Evolutionary conservation across 2,329 filamentous ascomycete species (phyloP).

Genomic region (Aureobasidium pullulans): DNA sequence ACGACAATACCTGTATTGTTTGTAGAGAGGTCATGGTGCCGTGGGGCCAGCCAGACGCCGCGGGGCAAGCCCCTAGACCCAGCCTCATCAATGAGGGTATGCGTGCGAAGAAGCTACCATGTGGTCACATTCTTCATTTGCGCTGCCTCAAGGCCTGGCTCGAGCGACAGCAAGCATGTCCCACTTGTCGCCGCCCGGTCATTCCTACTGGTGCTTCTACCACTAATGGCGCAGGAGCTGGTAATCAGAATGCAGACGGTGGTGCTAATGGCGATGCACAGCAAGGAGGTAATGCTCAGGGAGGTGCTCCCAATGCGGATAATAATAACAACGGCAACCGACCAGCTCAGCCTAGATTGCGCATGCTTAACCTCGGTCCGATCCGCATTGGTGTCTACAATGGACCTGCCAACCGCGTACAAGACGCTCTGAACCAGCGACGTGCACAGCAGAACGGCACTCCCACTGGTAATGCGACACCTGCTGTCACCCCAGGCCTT

Average conservation of each 20-base stretch:
- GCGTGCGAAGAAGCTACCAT: conserved; percentile 91
- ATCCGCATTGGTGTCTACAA: conserved; percentile 63
- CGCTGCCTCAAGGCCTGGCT: conserved; percentile 95
- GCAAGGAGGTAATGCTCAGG: neutral
- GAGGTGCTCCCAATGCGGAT: neutral
- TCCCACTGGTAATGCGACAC: conserved; percentile 17
- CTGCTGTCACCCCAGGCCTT: conserved; percentile 16
- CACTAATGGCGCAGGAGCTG: neutral
- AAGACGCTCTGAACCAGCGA: conserved; percentile 34
- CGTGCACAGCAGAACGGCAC: neutral
- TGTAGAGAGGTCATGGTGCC: conserved; percentile 92
- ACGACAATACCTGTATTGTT: conserved; percentile 94
- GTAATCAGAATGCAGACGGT: neutral
- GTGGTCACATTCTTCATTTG: conserved; percentile 90
- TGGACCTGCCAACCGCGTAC: conserved; percentile 41
- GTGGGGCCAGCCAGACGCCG: conserved; percentile 52
- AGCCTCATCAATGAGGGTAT: conserved; percentile 56
- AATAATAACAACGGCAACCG: conserved; percentile 2
- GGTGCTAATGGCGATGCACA: neutral
- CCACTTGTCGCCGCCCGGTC: conserved; percentile 81
- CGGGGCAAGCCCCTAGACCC: conserved; percentile 23
- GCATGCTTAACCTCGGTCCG: conserved; percentile 64
- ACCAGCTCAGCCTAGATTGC: conserved; percentile 23
- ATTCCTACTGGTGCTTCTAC: conserved; percentile 23
- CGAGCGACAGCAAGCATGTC: conserved; percentile 93